Conservation (phyloP, 371 early-diverging fungal species). For the Rhizopus sp. region DNA sequence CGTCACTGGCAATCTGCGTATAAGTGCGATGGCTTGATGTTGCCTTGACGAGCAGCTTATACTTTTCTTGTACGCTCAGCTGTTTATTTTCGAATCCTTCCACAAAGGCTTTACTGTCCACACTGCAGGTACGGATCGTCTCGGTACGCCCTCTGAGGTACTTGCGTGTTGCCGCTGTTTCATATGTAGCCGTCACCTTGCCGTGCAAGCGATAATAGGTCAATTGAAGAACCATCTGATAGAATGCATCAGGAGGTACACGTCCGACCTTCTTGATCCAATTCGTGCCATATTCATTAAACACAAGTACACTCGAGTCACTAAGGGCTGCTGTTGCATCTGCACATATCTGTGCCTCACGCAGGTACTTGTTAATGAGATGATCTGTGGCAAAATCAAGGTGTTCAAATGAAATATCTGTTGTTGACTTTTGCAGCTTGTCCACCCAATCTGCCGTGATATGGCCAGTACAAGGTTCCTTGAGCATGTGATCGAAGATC, state of each 20-base stretch:
- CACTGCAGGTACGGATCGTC: slow-evolving; percentile 75
- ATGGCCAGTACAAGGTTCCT: slow-evolving; percentile 36
- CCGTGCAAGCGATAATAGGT: slow-evolving; percentile 77
- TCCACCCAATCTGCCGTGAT: too few species aligned
- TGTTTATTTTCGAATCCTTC: slow-evolving; percentile 56
- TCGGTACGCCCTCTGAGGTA: slow-evolving; percentile 87
- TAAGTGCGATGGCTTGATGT: slow-evolving; percentile 66
- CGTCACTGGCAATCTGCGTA: slow-evolving; percentile 67
- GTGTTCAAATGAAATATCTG: slow-evolving; percentile 22
- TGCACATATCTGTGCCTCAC: slow-evolving; percentile 57
- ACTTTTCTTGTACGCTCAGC: slow-evolving; percentile 33
- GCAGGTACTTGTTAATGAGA: slow-evolving; percentile 46
- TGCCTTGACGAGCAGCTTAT: slow-evolving; percentile 63
- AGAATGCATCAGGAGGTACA: slow-evolving; percentile 83
- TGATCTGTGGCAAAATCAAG: slow-evolving; percentile 57
- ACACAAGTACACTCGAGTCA: slow-evolving; percentile 65
- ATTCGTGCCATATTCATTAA: slow-evolving; percentile 42
- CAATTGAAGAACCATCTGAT: slow-evolving; percentile 87
- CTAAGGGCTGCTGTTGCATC: slow-evolving; percentile 58
- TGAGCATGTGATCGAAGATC: slow-evolving; percentile 60
- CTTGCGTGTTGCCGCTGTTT: slow-evolving; percentile 80
- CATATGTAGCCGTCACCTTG: slow-evolving; percentile 72
- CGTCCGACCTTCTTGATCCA: slow-evolving; percentile 73
- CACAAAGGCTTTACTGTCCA: slow-evolving; percentile 66
- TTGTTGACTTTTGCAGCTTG: not conserved